A percentile compares a stretch with the other conserved stretches of the same genome.
These are phyloP conservation scores for Citrus sp. DNA, from an alignment of 345 rosid genomes.

Conservation along the genomic window DNA sequence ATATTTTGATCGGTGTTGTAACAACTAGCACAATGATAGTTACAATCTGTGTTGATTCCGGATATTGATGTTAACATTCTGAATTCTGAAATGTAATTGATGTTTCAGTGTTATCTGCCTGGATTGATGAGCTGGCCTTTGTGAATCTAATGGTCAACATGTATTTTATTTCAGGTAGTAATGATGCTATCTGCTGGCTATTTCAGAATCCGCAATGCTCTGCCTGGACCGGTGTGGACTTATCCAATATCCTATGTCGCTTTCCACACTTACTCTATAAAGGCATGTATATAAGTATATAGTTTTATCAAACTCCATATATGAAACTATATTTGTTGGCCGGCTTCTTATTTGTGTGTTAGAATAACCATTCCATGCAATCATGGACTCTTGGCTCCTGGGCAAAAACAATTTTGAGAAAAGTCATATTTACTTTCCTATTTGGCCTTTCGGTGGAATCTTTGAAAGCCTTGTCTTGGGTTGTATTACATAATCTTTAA, in stretches of 20 bases:
- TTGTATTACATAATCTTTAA: not conserved
- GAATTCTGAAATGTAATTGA: not conserved
- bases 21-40: not conserved
- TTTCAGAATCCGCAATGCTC: slow-evolving; percentile 75
- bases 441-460: not conserved
- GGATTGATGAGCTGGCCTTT: not conserved
- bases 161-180: slow-evolving; percentile 55
- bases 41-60: not conserved
- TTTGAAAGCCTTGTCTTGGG: not conserved
- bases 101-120: not conserved
- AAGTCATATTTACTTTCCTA: not conserved
- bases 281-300: slow-evolving; percentile 42
- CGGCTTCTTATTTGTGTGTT: not conserved
- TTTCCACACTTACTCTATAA: slow-evolving; percentile 85
- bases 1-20: not conserved
- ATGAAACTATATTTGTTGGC: not conserved
- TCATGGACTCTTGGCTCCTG: not conserved
- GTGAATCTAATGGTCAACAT: slow-evolving; percentile 1
- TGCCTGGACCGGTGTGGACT: slow-evolving; percentile 83
- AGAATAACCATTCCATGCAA: not conserved
- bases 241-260: slow-evolving; percentile 90
- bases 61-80: not conserved
- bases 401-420: not conserved
- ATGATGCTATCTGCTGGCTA: slow-evolving; percentile 99
- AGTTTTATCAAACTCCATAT: not conserved